Base-by-base conservation (phyloP, 2,329 filamentous ascomycete species). In the Geoglossum cookeanum region DNA sequence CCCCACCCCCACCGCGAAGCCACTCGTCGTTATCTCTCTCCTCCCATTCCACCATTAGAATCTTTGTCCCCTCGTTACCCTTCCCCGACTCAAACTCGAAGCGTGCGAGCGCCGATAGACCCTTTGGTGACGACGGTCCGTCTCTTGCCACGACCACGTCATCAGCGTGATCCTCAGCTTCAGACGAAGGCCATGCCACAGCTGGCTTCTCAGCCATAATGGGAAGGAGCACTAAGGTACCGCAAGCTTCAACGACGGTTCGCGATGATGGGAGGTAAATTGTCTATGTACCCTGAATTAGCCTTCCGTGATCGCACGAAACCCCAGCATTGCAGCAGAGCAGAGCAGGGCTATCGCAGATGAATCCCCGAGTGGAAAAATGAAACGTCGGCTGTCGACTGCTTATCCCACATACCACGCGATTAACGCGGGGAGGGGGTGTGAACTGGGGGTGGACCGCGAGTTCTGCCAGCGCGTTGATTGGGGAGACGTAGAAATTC, bases 11-110 rank as follows among this genome's bases (percentile, higher is more conserved):
- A 44, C 44, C 27, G 65, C 66, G 15, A 74, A 61, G 9, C 70
- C 69, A 55, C 72, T 69, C 68, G 59, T 76, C 72, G 62, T 17
- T 17, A 2, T 52, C 32, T 15, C n/a, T 57, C 56, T 83, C 79
- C 66, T 87, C 81, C 89, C 89, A 95, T 68, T 95, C 88, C 44
- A 94, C 83, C 87, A 95, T 92, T 63, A 95, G 73, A 61, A 95
- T 83, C 73, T 94, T 95, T 61, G 87, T 94, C 45, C 88, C 88
- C 62, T 90, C 84, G 64, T 87, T 87, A 55, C 81, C 84, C 67
- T 78, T 79, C 39, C 82, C 84, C 0, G 79, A 75, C 69, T 90
- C 85, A 66, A 94, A 94, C 68, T 95, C 89, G 70, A 94, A 95
- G 59, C 89, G 83, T 51, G 87, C 84, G 51, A 88, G 74, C n/a